A percentile compares a stretch with the other conserved stretches of the same genome.
phyloP scores from a whole-genome alignment of 768 basidiomycete species.

The Fomitopsis pulvina region DNA sequence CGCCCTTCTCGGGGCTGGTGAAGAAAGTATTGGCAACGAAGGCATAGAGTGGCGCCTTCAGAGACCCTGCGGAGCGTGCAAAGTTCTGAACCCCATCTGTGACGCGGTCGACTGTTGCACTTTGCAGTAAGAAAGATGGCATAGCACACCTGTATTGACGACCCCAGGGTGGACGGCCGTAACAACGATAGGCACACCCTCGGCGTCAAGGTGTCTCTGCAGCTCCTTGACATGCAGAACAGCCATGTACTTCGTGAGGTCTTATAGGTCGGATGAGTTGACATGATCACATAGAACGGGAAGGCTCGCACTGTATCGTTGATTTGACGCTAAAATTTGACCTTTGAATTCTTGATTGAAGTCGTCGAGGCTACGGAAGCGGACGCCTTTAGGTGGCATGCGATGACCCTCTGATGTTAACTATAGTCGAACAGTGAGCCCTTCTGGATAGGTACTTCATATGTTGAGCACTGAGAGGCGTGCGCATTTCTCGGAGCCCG shows the following conservation, averaged over 20 bases:
- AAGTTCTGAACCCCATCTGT: slow-evolving; percentile 14
- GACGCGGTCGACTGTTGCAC: background rate
- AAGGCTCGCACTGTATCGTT: slow-evolving; percentile 7
- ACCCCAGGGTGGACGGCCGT: slow-evolving; percentile 30
- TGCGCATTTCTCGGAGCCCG: too few relatives aligned
- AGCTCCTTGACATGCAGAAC: slow-evolving; percentile 21
- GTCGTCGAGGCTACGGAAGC: slow-evolving; percentile 25
- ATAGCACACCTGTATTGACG: slow-evolving; percentile 23
- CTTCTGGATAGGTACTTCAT: background rate
- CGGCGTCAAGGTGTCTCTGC: slow-evolving; percentile 20
- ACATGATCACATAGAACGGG: background rate
- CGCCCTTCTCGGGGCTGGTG: slow-evolving; percentile 11
- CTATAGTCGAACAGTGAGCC: slow-evolving; percentile 7
- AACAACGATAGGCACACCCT: slow-evolving; percentile 24
- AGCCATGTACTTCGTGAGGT: slow-evolving; percentile 15
- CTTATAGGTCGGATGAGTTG: slow-evolving; percentile 4
- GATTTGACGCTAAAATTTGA: slow-evolving; percentile 8
- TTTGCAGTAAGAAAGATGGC: background rate
- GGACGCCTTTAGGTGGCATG: slow-evolving; percentile 18
- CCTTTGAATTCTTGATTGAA: slow-evolving; percentile 26
- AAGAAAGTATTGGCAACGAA: slow-evolving; percentile 9
- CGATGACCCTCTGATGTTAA: slow-evolving; percentile 12
- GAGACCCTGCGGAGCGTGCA: slow-evolving; percentile 7
- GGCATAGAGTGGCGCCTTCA: slow-evolving; percentile 9
- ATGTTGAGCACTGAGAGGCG: background rate